These are phyloP conservation scores for Tephrocybe sp. DNA, from an alignment of 768 basidiomycete species.

Conservation along the genomic window DNA sequence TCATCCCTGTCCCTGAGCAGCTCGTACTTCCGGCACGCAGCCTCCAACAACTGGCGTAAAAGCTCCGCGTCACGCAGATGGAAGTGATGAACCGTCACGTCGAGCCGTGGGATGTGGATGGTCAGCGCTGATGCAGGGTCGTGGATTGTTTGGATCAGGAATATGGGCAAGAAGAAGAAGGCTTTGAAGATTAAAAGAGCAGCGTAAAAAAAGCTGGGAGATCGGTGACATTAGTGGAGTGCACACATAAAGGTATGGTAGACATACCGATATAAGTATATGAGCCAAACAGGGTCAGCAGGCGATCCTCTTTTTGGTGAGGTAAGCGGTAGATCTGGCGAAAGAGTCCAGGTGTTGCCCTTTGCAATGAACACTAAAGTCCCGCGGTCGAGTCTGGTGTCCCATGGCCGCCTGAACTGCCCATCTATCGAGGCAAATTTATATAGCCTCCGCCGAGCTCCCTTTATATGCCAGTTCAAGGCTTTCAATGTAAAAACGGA, in stretches of 20 bases:
- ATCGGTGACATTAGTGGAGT: too few species aligned
- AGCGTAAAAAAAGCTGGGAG: not conserved
- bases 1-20: constrained; percentile 6
- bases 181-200: not conserved
- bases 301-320: constrained; percentile 15
- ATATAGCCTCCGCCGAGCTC: constrained; percentile 35
- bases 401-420: constrained; percentile 39
- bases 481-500: constrained; percentile 28
- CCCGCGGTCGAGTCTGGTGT: constrained; percentile 29
- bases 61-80: constrained; percentile 43
- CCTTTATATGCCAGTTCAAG: constrained; percentile 36
- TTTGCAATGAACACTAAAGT: constrained; percentile 39
- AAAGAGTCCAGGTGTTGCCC: constrained; percentile 33
- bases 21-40: constrained; percentile 18
- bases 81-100: constrained; percentile 43
- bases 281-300: not conserved
- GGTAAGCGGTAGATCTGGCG: constrained; percentile 10
- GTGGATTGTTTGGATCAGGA: constrained; percentile 16
- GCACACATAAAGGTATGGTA: too few species aligned
- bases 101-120: constrained; percentile 33
- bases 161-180: constrained; percentile 1
- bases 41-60: constrained; percentile 28
- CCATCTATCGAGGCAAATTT: constrained; percentile 36
- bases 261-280: constrained; percentile 6
- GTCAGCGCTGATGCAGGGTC: constrained; percentile 34